phyloP scores from a whole-genome alignment of 306 rosid species.

The Prunus dulcis region DNA sequence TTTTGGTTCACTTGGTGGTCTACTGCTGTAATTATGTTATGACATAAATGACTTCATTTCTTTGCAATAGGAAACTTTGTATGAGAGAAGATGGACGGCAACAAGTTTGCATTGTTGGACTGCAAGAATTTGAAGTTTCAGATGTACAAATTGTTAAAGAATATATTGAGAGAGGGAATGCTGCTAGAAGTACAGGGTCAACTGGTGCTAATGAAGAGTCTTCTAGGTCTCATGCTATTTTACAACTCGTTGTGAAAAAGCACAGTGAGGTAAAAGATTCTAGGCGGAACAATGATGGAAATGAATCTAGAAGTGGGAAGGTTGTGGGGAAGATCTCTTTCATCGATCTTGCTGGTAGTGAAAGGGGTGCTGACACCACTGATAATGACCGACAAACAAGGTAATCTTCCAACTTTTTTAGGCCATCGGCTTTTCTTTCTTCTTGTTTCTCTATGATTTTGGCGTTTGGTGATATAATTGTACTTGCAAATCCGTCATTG shows the following conservation, averaged over 20 bases:
- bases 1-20: neutral
- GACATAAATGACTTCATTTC: constrained; percentile 13
- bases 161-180: constrained; percentile 87
- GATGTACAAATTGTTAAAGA: constrained; percentile 93
- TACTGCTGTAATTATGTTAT: neutral
- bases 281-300: constrained; percentile 71
- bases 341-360: constrained; percentile 99
- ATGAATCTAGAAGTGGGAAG: constrained; percentile 80
- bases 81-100: constrained; percentile 99
- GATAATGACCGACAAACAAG: constrained; percentile 99
- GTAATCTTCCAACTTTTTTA: constrained; percentile 26
- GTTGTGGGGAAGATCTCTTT: constrained; percentile 96
- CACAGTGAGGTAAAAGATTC: constrained; percentile 76
- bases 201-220: constrained; percentile 99
- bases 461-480: neutral
- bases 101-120: constrained; percentile 98
- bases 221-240: constrained; percentile 97
- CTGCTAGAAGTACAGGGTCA: constrained; percentile 97
- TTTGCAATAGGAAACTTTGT: constrained; percentile 74
- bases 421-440: neutral
- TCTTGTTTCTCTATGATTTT: neutral
- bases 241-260: constrained; percentile 84
- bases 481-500: too few relatives aligned
- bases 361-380: constrained; percentile 99
- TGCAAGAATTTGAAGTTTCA: constrained; percentile 99